Conservation (phyloP, 164 flowering plant genomes). For the Aristolochia contorta region DNA sequence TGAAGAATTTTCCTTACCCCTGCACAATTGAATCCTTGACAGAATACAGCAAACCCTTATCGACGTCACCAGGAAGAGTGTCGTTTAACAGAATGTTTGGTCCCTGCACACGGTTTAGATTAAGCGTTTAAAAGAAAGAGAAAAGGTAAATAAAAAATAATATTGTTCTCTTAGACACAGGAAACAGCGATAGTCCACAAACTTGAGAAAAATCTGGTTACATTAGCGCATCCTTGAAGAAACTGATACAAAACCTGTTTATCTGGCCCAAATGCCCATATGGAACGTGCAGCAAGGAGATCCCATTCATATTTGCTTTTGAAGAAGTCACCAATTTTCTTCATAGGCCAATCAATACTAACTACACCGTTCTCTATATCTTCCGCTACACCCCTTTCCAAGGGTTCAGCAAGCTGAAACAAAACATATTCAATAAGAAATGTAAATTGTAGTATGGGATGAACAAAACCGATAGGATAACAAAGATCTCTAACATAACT, state of each 20-base stretch:
- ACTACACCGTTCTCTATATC: constrained; percentile 96
- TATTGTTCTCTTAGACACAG: too few species aligned
- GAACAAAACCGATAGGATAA: neutral
- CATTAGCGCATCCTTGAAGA: neutral
- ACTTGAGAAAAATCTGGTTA: neutral
- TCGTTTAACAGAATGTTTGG: constrained; percentile 94
- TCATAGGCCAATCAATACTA: constrained; percentile 85
- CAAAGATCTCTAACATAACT: neutral
- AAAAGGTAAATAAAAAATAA: neutral
- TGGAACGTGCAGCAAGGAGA: constrained; percentile 88
- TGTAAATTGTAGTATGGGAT: neutral
- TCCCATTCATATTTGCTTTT: constrained; percentile 94
- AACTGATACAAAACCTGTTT: constrained; percentile 49
- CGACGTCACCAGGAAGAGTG: constrained; percentile 93
- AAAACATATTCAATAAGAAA: neutral
- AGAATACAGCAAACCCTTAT: constrained; percentile 73
- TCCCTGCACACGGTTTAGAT: constrained; percentile 37
- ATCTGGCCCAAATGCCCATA: constrained; percentile 99
- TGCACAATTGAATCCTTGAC: constrained; percentile 98
- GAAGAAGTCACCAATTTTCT: constrained; percentile 77
- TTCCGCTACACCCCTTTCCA: constrained; percentile 95
- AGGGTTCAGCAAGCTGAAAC: constrained; percentile 85
- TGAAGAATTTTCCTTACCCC: constrained; percentile 43
- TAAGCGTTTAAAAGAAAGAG: neutral
- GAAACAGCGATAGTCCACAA: neutral